Evolutionary conservation across 768 basidiomycete species (phyloP).

Genomic region (Albatrellus ellisii): DNA sequence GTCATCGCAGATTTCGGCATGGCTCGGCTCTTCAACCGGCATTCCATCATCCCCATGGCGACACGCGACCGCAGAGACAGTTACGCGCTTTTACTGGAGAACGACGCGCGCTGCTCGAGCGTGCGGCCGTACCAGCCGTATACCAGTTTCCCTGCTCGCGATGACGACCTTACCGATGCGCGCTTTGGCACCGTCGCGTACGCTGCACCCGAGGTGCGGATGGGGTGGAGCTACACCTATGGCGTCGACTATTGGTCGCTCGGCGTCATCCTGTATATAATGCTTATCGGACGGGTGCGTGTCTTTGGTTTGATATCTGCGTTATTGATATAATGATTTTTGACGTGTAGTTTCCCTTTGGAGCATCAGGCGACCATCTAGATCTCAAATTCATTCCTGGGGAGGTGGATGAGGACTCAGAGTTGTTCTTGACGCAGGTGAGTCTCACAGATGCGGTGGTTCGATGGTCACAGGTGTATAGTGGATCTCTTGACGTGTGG

Average conservation of each 20-base stretch:
- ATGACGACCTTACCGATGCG: slow-evolving; percentile 4
- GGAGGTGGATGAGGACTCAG: slow-evolving; percentile 11
- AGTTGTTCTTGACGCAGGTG: slow-evolving; percentile 7
- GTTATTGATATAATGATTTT: neutral
- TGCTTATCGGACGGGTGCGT: slow-evolving; percentile 13
- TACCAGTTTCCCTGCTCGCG: neutral
- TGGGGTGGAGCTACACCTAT: slow-evolving; percentile 11
- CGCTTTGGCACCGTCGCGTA: slow-evolving; percentile 10
- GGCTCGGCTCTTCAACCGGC: slow-evolving; percentile 21
- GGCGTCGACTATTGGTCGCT: slow-evolving; percentile 14
- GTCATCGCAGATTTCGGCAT: slow-evolving; percentile 5
- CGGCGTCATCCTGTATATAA: slow-evolving; percentile 12
- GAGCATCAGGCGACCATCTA: slow-evolving; percentile 7
- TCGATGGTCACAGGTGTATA: no score
- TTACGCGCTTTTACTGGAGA: neutral
- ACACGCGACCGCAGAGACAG: neutral
- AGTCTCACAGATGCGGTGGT: no score
- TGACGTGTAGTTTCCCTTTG: slow-evolving; percentile 12
- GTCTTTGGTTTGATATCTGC: neutral
- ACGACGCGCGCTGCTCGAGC: neutral
- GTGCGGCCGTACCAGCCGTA: slow-evolving; percentile 8
- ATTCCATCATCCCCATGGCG: neutral
- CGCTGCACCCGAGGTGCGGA: slow-evolving; percentile 12
- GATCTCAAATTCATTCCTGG: slow-evolving; percentile 4
- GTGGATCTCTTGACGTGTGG: neutral